Conservation (phyloP, 1,139 yeast species). For the Blastobotrys elegans region DNA sequence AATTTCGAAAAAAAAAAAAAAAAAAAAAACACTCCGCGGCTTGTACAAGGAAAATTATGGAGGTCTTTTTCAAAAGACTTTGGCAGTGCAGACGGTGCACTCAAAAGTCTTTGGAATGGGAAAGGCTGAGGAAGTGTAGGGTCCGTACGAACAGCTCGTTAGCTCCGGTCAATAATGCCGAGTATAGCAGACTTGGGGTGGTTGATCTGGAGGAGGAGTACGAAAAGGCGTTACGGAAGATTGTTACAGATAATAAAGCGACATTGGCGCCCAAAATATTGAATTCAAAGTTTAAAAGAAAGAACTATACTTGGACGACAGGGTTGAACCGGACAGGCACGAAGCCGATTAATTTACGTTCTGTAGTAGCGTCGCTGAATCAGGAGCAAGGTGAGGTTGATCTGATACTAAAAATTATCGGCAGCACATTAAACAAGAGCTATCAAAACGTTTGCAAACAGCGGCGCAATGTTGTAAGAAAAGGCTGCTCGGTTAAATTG, state of each 20-base stretch:
- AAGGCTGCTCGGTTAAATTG: constrained; percentile 10
- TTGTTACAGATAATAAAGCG: constrained; percentile 11
- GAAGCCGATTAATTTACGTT: no score
- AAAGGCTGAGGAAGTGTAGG: neutral
- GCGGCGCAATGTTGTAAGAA: constrained; percentile 9
- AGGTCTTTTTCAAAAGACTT: constrained; percentile 8
- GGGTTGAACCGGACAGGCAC: neutral
- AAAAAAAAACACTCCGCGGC: no score
- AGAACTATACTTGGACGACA: no score
- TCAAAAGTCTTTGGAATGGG: constrained; percentile 1
- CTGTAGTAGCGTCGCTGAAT: neutral
- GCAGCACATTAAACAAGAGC: constrained; percentile 3
- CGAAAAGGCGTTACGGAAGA: constrained; percentile 11
- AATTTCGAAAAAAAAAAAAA: no score
- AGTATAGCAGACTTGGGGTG: neutral
- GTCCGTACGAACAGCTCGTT: neutral
- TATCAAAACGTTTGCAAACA: neutral
- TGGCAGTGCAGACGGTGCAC: constrained; percentile 7
- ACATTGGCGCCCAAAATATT: neutral
- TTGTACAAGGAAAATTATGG: constrained; percentile 5
- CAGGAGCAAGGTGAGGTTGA: constrained; percentile 1
- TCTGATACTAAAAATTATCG: constrained; percentile 6
- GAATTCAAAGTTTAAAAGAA: no score
- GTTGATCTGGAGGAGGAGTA: constrained; percentile 11
- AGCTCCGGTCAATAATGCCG: neutral